phyloP scores from a whole-genome alignment of 2,329 filamentous ascomycete genomes.

The Davidsoniella australis region DNA sequence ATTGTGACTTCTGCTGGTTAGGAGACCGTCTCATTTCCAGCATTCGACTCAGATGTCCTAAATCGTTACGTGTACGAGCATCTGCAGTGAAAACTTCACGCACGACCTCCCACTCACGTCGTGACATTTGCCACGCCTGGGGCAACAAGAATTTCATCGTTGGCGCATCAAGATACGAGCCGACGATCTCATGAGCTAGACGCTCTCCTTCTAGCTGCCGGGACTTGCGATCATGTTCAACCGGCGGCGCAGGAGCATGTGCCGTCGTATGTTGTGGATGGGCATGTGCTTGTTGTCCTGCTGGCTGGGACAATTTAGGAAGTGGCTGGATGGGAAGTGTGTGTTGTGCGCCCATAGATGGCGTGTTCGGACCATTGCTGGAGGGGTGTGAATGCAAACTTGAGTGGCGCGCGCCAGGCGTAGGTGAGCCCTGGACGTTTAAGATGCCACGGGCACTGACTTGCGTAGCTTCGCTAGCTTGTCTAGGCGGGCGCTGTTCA shows the following conservation, averaged over 20 bases:
- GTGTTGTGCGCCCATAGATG: conserved; percentile 17
- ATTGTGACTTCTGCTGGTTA: not conserved
- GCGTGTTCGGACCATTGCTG: not conserved
- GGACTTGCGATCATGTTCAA: conserved; percentile 7
- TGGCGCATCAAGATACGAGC: conserved; percentile 41
- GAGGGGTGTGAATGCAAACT: not conserved
- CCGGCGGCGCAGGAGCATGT: not conserved
- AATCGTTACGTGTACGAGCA: conserved; percentile 45
- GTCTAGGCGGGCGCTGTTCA: conserved; percentile 19
- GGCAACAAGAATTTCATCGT: conserved; percentile 54
- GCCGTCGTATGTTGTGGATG: not conserved
- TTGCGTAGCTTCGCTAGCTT: not conserved
- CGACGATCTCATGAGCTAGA: conserved; percentile 46
- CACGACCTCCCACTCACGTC: conserved; percentile 60
- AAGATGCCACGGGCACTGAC: not conserved
- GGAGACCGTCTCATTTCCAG: conserved; percentile 25
- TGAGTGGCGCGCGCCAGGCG: conserved; percentile 16
- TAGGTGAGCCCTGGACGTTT: conserved; percentile 17
- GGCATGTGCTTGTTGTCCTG: not conserved
- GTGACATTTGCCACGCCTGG: conserved; percentile 49
- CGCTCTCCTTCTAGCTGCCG: conserved; percentile 28
- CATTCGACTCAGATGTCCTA: conserved; percentile 36
- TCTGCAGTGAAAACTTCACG: conserved; percentile 49
- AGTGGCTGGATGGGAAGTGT: conserved; percentile 7
- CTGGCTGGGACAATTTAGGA: not conserved